Evolutionary conservation across 768 basidiomycete species (phyloP).

Genomic region (Kwoniella sp.): DNA sequence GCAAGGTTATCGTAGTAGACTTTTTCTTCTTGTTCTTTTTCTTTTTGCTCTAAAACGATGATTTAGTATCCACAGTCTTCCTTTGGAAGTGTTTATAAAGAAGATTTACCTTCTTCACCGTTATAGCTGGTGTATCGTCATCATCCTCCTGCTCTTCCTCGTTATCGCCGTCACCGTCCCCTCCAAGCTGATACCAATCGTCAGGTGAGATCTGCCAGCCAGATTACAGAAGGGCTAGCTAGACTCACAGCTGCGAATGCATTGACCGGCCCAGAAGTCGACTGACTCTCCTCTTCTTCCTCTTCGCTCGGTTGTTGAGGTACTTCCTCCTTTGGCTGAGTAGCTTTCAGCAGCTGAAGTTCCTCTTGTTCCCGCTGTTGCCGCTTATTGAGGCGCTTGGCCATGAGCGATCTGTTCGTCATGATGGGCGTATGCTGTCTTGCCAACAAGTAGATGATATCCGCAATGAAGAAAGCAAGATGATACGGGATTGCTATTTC

Average conservation of each 20-base stretch:
- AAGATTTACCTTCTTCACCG: slow-evolving; percentile 34
- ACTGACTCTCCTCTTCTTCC: slow-evolving; percentile 21
- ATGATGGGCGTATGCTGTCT: background rate
- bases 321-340: slow-evolving; percentile 12
- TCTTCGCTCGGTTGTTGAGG: slow-evolving; percentile 24
- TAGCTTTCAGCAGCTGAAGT: slow-evolving; percentile 61
- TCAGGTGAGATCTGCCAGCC: background rate
- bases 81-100: background rate
- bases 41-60: slow-evolving; percentile 51
- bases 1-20: slow-evolving; percentile 62
- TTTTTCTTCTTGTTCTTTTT: slow-evolving; percentile 77
- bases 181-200: slow-evolving; percentile 30
- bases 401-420: slow-evolving; percentile 33
- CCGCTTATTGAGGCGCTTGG: slow-evolving; percentile 67
- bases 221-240: background rate
- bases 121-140: slow-evolving; percentile 28
- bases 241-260: slow-evolving; percentile 53
- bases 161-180: slow-evolving; percentile 28
- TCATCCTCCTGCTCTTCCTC: slow-evolving; percentile 39
- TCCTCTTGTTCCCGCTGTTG: slow-evolving; percentile 85
- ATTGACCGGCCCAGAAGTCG: slow-evolving; percentile 34
- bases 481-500: background rate
- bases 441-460: too few relatives aligned
- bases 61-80: background rate
- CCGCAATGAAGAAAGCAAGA: background rate